Conservation (phyloP, 176 grass and related monocot genomes). For the Puya raimondii region DNA sequence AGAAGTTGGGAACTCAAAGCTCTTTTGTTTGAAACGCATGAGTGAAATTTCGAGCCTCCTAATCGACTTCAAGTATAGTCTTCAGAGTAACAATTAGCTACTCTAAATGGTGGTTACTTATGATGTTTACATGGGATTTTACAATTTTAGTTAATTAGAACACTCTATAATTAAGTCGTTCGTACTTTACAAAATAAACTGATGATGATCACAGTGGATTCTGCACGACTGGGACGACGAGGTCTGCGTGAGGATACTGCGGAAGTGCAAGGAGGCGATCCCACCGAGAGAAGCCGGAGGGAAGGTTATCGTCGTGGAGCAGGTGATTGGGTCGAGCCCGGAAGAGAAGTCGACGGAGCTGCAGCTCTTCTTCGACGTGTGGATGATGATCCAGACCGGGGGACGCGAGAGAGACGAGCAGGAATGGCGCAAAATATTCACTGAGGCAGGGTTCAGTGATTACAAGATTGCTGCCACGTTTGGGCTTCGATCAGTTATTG, state of each 20-base stretch:
- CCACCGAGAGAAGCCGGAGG: conserved; percentile 23
- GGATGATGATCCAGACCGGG: conserved; percentile 30
- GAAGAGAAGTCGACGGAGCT: conserved; percentile 25
- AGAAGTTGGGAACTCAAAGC: no score
- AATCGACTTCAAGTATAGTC: no score
- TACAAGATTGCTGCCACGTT: conserved; percentile 38
- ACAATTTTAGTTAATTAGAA: no score
- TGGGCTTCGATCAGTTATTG: conserved; percentile 42
- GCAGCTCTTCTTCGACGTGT: conserved; percentile 40
- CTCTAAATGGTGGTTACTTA: no score
- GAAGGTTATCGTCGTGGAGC: conserved; percentile 59
- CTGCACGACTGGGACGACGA: conserved; percentile 45
- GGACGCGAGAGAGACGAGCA: conserved; percentile 35
- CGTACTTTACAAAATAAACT: no score
- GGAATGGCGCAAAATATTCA: conserved; percentile 42
- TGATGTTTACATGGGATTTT: no score
- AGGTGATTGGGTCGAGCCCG: conserved; percentile 27
- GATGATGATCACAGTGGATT: conserved; percentile 28
- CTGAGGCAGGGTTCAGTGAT: conserved; percentile 34
- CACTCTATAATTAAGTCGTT: no score
- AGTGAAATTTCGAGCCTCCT: no score
- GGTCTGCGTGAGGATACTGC: conserved; percentile 49
- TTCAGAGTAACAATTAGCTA: no score
- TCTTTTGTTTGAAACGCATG: no score
- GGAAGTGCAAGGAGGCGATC: conserved; percentile 47